Conservation (phyloP, 768 basidiomycete species). For the Pisolithus marmoratus region DNA sequence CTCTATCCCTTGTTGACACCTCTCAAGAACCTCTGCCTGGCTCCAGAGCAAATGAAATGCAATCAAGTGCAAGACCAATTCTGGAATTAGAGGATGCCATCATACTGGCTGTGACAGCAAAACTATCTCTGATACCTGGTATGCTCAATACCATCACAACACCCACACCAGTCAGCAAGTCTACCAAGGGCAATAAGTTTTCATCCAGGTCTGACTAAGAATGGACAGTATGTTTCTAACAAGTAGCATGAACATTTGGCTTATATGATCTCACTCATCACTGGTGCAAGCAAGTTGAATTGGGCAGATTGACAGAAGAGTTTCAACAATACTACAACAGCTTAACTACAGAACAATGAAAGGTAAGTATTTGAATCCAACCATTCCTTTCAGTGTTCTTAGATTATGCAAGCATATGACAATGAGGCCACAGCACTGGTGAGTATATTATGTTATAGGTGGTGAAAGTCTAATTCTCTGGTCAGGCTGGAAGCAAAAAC, state of each 20-base stretch:
- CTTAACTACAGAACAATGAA: too few relatives aligned
- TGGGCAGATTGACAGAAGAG: too few relatives aligned
- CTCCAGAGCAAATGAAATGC: background rate
- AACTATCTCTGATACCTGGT: background rate
- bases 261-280: background rate
- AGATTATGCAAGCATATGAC: background rate
- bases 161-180: background rate
- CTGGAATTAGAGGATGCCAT: background rate
- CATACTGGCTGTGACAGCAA: background rate
- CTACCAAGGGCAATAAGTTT: background rate
- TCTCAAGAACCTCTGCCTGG: background rate
- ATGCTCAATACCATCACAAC: background rate
- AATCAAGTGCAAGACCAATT: background rate
- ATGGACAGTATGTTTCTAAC: background rate
- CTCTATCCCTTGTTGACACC: background rate
- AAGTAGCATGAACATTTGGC: background rate
- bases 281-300: background rate
- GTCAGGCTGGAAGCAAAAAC: too few relatives aligned
- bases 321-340: too few relatives aligned
- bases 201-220: background rate
- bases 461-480: background rate
- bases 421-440: background rate
- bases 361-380: background rate
- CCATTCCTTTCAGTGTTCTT: background rate
- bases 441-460: background rate